Evolutionary conservation across 1,284 basidiomycete species (phyloP), one percentile per base, ranked within the genome.

Genomic region (Marasmius sp.): DNA sequence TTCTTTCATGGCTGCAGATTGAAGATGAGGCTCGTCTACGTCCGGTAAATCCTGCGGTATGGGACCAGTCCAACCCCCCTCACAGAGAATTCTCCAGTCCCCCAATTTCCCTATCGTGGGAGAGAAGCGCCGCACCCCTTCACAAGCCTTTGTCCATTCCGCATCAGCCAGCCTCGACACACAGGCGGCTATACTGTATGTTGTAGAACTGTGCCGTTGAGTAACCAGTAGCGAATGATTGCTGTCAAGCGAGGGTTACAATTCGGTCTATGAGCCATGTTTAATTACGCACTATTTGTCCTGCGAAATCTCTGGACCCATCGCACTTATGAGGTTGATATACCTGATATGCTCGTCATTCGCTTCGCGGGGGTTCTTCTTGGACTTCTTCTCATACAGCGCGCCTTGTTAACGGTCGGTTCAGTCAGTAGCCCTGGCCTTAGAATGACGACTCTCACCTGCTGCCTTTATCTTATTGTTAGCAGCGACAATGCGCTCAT

Each of bases 391-490:
- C 77, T 93, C 90, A 60, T 90, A 92, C 8, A 72, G 63, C 69
- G 85, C 85, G 62, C 89, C 89, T 90, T 67, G 37, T 37, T 50
- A 43, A 14, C 8, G 38, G 60, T 11, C 47, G 52, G 36, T 37
- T 20, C 18, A 36, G 22, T 39, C 11, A 38, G 20, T 14, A 27
- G 9, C 20, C 49, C n/a, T 14, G 34, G 47, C 36, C 8, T 58
- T 6, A 20, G 7, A 38, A n/a, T 12, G 51, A 52, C 12, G 10
- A 47, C 20, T 67, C 67, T 52, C 69, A 88, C 89, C 87, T 54
- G 91, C 91, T 75, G 89, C 86, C 70, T 91, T 92, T 51, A 93
- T 88, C 71, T 80, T 88, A 11, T 81, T 80, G 68, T 92, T 91
- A n/a, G 86, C 85, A 62, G 74, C 81, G n/a, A 79, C 75, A 59